A percentile compares a stretch with the other conserved stretches of the same genome.
phyloP scores from a whole-genome alignment of 768 basidiomycete genomes.

The Leccinum longicurvipes region DNA sequence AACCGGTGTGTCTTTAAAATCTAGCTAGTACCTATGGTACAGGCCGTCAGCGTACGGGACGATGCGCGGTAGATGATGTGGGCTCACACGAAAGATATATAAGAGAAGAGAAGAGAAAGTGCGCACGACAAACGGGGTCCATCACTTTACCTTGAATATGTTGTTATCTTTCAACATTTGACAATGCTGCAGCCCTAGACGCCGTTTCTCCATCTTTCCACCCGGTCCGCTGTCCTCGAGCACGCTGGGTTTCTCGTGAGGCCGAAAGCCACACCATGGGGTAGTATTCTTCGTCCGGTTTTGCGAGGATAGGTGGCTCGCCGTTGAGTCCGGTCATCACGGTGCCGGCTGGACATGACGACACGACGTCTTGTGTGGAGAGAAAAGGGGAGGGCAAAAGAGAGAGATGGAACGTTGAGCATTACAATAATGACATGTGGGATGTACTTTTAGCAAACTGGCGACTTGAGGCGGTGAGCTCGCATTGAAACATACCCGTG shows the following conservation, averaged over 20 bases:
- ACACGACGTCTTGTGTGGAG: constrained; percentile 30
- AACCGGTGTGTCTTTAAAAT: not conserved
- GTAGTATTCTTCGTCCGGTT: constrained; percentile 83
- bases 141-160: constrained; percentile 78
- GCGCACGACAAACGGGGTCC: not conserved
- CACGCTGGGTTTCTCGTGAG: constrained; percentile 57
- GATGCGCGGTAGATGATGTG: not conserved
- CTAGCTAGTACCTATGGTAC: not conserved
- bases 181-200: constrained; percentile 58
- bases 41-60: not conserved
- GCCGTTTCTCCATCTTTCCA: constrained; percentile 56
- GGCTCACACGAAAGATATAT: not conserved
- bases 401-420: not conserved
- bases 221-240: constrained; percentile 71
- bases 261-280: constrained; percentile 89
- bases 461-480: not conserved
- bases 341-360: constrained; percentile 71
- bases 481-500: constrained; percentile 15
- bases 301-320: constrained; percentile 71
- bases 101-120: not conserved
- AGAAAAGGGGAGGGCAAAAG: not conserved
- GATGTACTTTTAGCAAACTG: constrained; percentile 21
- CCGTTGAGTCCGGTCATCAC: constrained; percentile 75
- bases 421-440: not conserved
- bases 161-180: constrained; percentile 78